Evolutionary conservation across 2,329 filamentous ascomycete species (phyloP), one percentile per base, ranked within the genome.

Genomic region (Diatrype stigma): DNA sequence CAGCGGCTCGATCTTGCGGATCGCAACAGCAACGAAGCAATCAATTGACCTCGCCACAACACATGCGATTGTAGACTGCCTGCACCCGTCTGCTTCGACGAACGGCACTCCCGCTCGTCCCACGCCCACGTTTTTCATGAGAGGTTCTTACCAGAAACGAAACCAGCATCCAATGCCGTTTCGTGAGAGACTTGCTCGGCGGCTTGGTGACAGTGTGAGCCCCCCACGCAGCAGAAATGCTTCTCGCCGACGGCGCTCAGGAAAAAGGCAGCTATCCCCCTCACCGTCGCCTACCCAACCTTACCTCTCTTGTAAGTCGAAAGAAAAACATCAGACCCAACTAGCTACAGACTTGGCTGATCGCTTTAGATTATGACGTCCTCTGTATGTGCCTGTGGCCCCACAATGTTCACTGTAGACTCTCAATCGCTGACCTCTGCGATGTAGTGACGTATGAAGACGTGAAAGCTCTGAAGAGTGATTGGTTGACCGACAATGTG

Each of bases 401-500:
- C 53, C 28, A 47, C 35, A n/a, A 26, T 32, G 40, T 22, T 19
- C 19, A 22, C 6, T 44, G 8, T 34, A 32, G 14, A 16, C 37
- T 45, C 48, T 14, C 26, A 34, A 19, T 34, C 40, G 44, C 57
- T 64, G 23, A 62, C 55, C 38, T 47, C n/a, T 42, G 12, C 44
- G 48, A 40, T 19, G 2, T 56, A 92, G 90, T 97, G 60, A 96
- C 89, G 47, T 83, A 86, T 67, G 90, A 94, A 67, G 94, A 99
- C 70, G 82, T 97, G 60, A 88, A 92, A 67, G 86, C 87, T 16
- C 81, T 99, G 52, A 90, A 89, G 71, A 79, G 89, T 70, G 94
- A 96, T 76, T 99, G 94, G 94, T 78, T 99, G 48, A 96, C 93
- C 42, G 94, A 99, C 69, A 96, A 96, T 74, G 89, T 92, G 76